Conservation (phyloP, 148 eudicot species). For the Chenopodium berlandieri region DNA sequence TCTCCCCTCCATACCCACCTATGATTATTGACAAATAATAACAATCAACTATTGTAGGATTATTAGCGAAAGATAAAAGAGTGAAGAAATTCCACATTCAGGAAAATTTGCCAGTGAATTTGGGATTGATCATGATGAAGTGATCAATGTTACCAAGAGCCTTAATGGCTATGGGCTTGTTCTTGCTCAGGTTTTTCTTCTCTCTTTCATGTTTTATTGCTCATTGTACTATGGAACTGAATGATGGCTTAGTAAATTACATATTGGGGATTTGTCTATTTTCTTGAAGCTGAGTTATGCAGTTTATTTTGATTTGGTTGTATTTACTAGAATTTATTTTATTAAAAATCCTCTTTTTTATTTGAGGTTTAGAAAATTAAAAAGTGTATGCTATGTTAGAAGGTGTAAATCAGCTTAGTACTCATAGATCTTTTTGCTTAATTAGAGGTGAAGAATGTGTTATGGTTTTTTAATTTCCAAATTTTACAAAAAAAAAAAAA, state of each 20-base stretch:
- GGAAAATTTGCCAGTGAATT: slow-evolving; percentile 56
- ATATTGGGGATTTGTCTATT: background rate
- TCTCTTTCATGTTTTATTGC: background rate
- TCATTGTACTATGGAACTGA: background rate
- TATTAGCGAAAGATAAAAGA: slow-evolving; percentile 37
- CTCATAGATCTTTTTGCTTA: background rate
- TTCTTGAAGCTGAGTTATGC: background rate
- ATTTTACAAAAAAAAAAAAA: no score
- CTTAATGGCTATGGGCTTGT: slow-evolving; percentile 61
- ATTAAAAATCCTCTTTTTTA: no score
- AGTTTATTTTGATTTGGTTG: background rate
- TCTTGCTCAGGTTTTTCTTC: slow-evolving; percentile 55
- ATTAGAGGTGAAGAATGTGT: background rate
- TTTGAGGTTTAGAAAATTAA: no score
- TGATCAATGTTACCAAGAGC: slow-evolving; percentile 74
- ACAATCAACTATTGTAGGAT: no score
- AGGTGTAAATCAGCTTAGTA: background rate
- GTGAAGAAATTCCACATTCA: slow-evolving; percentile 64
- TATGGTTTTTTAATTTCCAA: background rate
- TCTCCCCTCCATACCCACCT: no score
- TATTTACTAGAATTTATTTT: background rate
- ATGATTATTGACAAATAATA: no score
- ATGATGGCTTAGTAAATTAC: background rate
- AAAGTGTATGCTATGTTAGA: background rate
- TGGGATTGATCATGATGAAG: slow-evolving; percentile 60